Conservation (phyloP, 2,329 filamentous ascomycete species). For the Aotearoamyces nothofagi region DNA sequence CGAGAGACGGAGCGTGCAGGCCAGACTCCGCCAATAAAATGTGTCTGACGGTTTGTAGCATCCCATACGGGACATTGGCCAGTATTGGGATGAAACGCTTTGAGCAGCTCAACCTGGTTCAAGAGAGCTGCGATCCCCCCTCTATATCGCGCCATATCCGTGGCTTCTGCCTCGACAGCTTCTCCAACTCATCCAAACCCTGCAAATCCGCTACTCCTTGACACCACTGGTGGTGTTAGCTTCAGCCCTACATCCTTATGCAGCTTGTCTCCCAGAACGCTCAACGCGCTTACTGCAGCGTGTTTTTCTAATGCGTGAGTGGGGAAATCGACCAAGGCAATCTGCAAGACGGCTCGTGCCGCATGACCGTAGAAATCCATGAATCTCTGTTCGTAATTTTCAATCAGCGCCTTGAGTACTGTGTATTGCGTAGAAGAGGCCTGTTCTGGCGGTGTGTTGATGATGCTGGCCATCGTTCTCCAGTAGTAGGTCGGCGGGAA, state of each 20-base stretch:
- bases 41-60: too few relatives aligned
- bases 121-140: too few relatives aligned
- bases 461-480: conserved; percentile 58
- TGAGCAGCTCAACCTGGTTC: too few relatives aligned
- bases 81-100: too few relatives aligned
- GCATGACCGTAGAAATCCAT: conserved; percentile 68
- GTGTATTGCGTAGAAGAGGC: conserved; percentile 61
- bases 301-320: conserved; percentile 29
- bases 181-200: too few relatives aligned
- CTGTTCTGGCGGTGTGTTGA: conserved; percentile 55
- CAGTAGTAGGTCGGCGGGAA: conserved; percentile 75
- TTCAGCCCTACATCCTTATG: conserved; percentile 30
- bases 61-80: too few relatives aligned
- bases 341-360: conserved; percentile 53
- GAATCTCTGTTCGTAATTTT: conserved; percentile 60
- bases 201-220: too few relatives aligned
- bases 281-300: conserved; percentile 33
- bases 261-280: conserved; percentile 37
- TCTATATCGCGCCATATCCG: too few relatives aligned
- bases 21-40: too few relatives aligned
- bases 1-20: too few relatives aligned
- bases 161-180: too few relatives aligned
- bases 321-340: conserved; percentile 63
- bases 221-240: too few relatives aligned
- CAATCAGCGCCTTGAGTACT: conserved; percentile 56